Percentiles rank a stretch among this genome's conserved stretches.
These are phyloP conservation scores for Bacterosira constricta DNA, from an alignment of 108 stramenopile genomes.

Conservation along the genomic window DNA sequence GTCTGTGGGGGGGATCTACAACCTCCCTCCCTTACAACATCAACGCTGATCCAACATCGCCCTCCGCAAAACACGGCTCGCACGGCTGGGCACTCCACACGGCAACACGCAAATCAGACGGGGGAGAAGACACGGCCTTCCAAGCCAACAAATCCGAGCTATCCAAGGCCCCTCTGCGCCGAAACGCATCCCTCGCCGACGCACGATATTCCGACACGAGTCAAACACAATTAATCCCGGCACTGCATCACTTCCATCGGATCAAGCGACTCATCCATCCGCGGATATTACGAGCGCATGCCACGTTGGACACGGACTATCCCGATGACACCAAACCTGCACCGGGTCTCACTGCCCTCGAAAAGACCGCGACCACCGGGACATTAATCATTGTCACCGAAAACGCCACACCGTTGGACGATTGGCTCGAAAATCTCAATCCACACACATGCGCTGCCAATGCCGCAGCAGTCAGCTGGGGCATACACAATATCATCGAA, in stretches of 20 bases:
- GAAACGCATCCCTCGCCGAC: not conserved
- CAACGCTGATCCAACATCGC: conserved; percentile 55
- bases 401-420: conserved; percentile 61
- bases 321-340: conserved; percentile 51
- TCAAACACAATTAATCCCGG: conserved; percentile 71
- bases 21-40: conserved; percentile 80
- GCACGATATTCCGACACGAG: not conserved
- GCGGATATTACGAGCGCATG: conserved; percentile 71
- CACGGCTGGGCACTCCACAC: conserved; percentile 78
- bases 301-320: conserved; percentile 85
- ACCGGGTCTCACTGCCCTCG: conserved; percentile 20
- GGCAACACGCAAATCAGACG: conserved; percentile 46
- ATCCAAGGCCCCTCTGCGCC: conserved; percentile 50
- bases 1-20: conserved; percentile 68
- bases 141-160: conserved; percentile 71
- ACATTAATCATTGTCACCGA: conserved; percentile 85
- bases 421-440: conserved; percentile 58
- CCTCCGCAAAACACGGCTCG: conserved; percentile 53
- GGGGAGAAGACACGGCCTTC: conserved; percentile 67
- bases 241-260: conserved; percentile 80
- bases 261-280: conserved; percentile 80
- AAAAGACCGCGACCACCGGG: conserved; percentile 54
- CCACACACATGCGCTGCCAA: conserved; percentile 21
- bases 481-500: conserved; percentile 74
- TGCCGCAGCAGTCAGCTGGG: conserved; percentile 73